phyloP scores from a whole-genome alignment of 2,329 filamentous ascomycete species.

The Didymosphaeria variabile region DNA sequence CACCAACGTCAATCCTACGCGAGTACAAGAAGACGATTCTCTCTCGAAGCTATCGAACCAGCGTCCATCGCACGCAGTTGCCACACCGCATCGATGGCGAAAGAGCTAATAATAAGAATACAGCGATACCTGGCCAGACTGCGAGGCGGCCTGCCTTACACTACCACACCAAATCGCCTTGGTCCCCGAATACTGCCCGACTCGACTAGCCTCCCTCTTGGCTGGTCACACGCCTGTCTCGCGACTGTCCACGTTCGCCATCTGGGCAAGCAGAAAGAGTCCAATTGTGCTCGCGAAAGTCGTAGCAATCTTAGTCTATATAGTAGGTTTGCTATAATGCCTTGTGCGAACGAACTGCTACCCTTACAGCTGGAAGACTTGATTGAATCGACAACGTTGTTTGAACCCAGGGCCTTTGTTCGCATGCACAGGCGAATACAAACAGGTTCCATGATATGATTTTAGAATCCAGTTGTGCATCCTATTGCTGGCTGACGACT shows the following conservation, averaged over 20 bases:
- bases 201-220: constrained; percentile 8
- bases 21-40: not conserved
- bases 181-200: constrained; percentile 8
- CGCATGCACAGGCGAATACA: not conserved
- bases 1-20: not conserved
- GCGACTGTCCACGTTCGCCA: not conserved
- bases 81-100: not conserved
- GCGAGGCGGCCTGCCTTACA: constrained; percentile 27
- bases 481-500: not conserved
- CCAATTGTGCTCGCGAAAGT: too few species aligned
- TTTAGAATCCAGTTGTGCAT: not conserved
- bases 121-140: constrained; percentile 13
- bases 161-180: constrained; percentile 19
- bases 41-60: not conserved
- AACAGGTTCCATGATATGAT: not conserved
- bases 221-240: constrained; percentile 5
- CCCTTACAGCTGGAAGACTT: not conserved
- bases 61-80: not conserved
- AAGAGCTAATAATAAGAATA: constrained; percentile 17
- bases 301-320: too few species aligned
- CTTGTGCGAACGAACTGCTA: not conserved
- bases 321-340: not conserved
- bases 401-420: not conserved
- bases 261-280: not conserved
- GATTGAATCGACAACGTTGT: not conserved